Evolutionary conservation across 768 basidiomycete genomes (phyloP).

Genomic region (Tulasnella sp.): DNA sequence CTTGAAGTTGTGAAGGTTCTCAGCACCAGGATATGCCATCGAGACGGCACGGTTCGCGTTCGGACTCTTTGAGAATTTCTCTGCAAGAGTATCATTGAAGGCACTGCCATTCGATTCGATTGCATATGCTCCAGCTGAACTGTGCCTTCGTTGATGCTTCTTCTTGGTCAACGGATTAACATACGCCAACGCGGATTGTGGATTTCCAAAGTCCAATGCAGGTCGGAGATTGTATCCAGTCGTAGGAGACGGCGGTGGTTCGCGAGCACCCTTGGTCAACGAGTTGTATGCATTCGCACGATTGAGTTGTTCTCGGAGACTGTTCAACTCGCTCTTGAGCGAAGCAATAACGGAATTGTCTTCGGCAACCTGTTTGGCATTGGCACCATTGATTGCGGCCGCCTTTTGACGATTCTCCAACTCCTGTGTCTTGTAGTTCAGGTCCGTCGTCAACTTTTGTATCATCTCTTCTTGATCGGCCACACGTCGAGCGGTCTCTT

Average conservation of each 20-base stretch:
- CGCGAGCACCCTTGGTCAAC: conserved; percentile 59
- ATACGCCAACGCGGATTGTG: conserved; percentile 31
- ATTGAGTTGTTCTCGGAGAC: conserved; percentile 87
- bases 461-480: conserved; percentile 77
- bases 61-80: conserved; percentile 64
- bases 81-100: conserved; percentile 49
- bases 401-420: conserved; percentile 61
- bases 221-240: conserved; percentile 44
- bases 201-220: conserved; percentile 39
- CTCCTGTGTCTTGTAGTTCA: conserved; percentile 56
- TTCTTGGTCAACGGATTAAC: conserved; percentile 29
- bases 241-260: conserved; percentile 71
- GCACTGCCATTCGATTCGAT: conserved; percentile 41
- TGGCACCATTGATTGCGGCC: conserved; percentile 39
- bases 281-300: conserved; percentile 86
- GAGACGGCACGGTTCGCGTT: conserved; percentile 70
- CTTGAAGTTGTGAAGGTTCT: conserved; percentile 53
- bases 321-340: conserved; percentile 85
- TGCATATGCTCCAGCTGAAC: conserved; percentile 67
- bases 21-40: conserved; percentile 75
- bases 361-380: conserved; percentile 39
- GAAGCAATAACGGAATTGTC: conserved; percentile 77
- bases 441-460: conserved; percentile 64
- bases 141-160: conserved; percentile 71
- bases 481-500: conserved; percentile 59